Conservation (phyloP, 1,284 basidiomycete species). For the Wallemia mellicola region DNA sequence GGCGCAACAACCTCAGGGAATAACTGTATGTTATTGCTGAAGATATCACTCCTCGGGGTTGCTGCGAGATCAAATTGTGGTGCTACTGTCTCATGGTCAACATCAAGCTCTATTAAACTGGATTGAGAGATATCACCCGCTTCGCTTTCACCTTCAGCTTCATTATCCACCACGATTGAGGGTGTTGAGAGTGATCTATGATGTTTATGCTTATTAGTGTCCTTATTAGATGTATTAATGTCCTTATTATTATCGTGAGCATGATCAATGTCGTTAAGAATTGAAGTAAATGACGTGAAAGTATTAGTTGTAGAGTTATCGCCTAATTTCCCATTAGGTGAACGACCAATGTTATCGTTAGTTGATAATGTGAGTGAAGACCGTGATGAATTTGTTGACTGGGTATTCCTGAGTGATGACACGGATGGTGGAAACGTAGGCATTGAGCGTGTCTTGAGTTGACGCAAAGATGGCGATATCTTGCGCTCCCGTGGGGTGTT, state of each 20-base stretch:
- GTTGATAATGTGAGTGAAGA: background rate
- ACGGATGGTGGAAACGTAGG: background rate
- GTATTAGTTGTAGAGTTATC: no score
- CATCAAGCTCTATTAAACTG: background rate
- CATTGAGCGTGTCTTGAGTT: background rate
- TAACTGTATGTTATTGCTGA: background rate
- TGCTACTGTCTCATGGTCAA: background rate
- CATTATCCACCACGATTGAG: no score
- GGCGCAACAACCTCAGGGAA: background rate
- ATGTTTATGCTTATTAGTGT: background rate
- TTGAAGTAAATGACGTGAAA: background rate
- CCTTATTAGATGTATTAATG: background rate
- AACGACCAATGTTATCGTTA: no score
- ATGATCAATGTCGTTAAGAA: background rate
- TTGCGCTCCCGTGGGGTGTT: background rate
- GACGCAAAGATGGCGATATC: background rate
- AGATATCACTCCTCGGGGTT: background rate
- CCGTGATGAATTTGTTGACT: background rate
- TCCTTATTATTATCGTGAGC: background rate
- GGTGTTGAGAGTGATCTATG: background rate
- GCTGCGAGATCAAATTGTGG: background rate
- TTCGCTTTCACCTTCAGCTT: background rate
- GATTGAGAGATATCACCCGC: background rate
- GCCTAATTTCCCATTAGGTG: no score
- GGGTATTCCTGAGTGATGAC: background rate